These are phyloP conservation scores for Obba rivulosa DNA, from an alignment of 768 basidiomycete genomes.

Conservation along the genomic window DNA sequence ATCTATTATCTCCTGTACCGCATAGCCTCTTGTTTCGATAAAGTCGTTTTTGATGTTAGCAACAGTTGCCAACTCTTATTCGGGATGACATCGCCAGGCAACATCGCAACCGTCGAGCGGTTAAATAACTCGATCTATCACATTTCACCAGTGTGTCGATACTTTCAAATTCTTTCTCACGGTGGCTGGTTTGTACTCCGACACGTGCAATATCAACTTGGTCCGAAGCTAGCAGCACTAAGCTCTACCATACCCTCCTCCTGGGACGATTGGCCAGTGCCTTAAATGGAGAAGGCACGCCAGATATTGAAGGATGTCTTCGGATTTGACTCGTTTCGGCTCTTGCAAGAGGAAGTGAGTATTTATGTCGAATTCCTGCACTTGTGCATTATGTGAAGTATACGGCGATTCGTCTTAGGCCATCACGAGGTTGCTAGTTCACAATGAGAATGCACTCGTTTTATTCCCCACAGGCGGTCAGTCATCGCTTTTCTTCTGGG, in stretches of 20 bases:
- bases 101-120: too few relatives aligned
- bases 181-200: neutral
- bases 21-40: neutral
- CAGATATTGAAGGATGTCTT: slow-evolving; percentile 29
- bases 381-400: neutral
- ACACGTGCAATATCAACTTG: neutral
- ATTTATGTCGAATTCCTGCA: neutral
- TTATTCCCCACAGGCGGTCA: slow-evolving; percentile 36
- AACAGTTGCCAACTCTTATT: neutral
- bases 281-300: slow-evolving; percentile 30
- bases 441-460: slow-evolving; percentile 37
- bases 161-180: too few relatives aligned
- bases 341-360: slow-evolving; percentile 33
- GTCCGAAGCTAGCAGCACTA: neutral
- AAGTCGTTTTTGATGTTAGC: neutral
- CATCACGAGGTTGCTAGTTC: slow-evolving; percentile 32
- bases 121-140: too few relatives aligned
- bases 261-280: too few relatives aligned
- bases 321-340: slow-evolving; percentile 30
- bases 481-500: neutral
- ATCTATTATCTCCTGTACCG: too few relatives aligned
- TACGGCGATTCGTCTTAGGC: slow-evolving; percentile 18
- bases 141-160: neutral
- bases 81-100: neutral
- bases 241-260: neutral